Base-by-base conservation (phyloP, 2,329 filamentous ascomycete genomes). In the Mycosphaerella arachidis region DNA sequence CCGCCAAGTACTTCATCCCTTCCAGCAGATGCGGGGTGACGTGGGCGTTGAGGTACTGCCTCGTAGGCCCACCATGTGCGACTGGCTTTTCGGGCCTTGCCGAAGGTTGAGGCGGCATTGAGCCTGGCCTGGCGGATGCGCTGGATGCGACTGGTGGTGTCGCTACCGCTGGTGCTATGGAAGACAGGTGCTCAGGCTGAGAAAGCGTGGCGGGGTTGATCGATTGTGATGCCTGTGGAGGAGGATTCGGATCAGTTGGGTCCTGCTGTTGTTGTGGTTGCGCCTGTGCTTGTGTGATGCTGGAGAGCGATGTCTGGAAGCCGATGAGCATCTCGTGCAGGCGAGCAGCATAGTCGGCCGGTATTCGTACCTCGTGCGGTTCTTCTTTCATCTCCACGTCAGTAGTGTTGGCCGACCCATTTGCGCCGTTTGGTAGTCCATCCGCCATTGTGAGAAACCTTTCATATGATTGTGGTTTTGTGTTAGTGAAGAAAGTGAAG, bases 1-100 rank as follows among this genome's bases (percentile, higher is more conserved):
- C 75, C 18, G 76, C 79, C 51, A 81, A 61, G 68, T 78, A 76
- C 71, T 81, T 82, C 78, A 81, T 81, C 6, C 76, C 79, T 67
- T 82, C 79, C 46, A 82, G 69, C 67, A 81, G 64, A 69, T 81
- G 75, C 56, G 79, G 79, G 48, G 79, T 82, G 35, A 81, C 73
- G 64, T 80, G 72, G 66, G 76, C 72, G 62, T 81, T 82, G 63
- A 82, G 66, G 64, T 79, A 81, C 51, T 80, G 75, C 10, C 79
- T 69, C 29, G 78, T 80, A 1, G 78, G 76, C 27, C 75, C 76
- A 6, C 79, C 79, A 62, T 82, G 79, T 20, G 77, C 73, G 43
- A 76, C 76, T 20, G 79, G 71, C 59, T 73, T 72, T 12, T 72
- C 70, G 0, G 73, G 73, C 6, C 68, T 65, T 1, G 67, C 66